Base-by-base conservation (phyloP, 257 asterid genomes). In the Primulina eburnea region DNA sequence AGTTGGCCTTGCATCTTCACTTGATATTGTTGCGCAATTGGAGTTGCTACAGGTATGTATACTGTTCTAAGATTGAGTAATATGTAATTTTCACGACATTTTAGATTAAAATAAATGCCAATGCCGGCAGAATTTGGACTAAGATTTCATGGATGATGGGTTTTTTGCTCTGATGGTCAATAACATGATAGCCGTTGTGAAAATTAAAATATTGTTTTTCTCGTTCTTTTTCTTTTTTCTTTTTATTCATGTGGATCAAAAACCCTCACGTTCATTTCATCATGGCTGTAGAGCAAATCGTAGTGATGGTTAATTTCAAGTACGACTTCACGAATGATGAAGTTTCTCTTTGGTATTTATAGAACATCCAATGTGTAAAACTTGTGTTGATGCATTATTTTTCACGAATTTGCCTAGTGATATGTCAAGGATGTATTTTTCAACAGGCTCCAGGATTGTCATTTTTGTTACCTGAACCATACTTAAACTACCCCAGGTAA, bases 371-470 rank as follows among this genome's bases (percentile, higher is more conserved):
- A 9, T 3, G n/a, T 43, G 50, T 3, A 32, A 38, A 38, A 8
- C 50, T 8, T 69, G 71, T 80, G 65, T 72, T 80, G 75, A 73
- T 67, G 72, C 78, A 60, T 74, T 84, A 59, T 66, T 34, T 62
- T 75, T 75, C 74, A 71, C 68, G 56, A 43, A 75, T 75, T 30
- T 69, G 76, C 68, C 73, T 68, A 61, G 76, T 79, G 77, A 84
- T 72, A 47, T 82, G 60, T 77, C 79, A 75, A 78, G 76, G 66
- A 74, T 71, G 5, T 80, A 59, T 78, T 81, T 86, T 76, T 83
- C 84, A 69, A 85, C 95, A 93, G 99, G 97, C 99, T 84, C 97
- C 99, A 64, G 97, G 99, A 21, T 76, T 93, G 74, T 86, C 94
- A 21, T 89, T 89, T 85, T 75, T 90, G 91, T 81, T 93, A 88